phyloP scores from a whole-genome alignment of 1,284 basidiomycete genomes.

The Ceratobasidium sp. region DNA sequence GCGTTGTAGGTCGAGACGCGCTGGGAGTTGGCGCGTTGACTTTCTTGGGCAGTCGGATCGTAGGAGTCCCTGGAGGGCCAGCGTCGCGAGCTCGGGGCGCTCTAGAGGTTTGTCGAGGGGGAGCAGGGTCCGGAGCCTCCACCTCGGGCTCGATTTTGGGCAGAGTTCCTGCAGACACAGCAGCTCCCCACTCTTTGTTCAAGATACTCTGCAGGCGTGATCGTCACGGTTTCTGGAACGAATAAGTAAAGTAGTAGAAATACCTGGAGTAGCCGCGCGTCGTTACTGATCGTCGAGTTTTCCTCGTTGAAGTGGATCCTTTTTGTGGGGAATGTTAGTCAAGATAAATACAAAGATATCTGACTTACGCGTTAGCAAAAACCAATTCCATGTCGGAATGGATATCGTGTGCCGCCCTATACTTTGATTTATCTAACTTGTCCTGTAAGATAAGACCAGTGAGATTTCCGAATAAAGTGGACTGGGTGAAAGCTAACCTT shows the following conservation, averaged over 20 bases:
- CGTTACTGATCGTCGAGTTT: conserved; percentile 43
- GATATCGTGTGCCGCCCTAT: conserved; percentile 73
- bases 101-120: conserved; percentile 40
- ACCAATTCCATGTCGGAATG: conserved; percentile 82
- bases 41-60: conserved; percentile 30
- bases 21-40: background rate
- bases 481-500: conserved; percentile 53
- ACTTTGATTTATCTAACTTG: conserved; percentile 74
- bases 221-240: background rate
- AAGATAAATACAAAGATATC: conserved; percentile 76
- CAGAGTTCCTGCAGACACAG: conserved; percentile 23
- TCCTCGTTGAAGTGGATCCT: conserved; percentile 53
- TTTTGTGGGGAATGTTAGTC: conserved; percentile 64
- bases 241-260: conserved; percentile 1
- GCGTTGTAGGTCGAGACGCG: conserved; percentile 10
- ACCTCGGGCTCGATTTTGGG: conserved; percentile 34
- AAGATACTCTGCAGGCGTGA: conserved; percentile 30
- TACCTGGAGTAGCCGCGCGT: conserved; percentile 47
- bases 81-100: conserved; percentile 27
- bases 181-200: conserved; percentile 24
- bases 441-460: conserved; percentile 50
- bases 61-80: conserved; percentile 23
- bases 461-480: background rate
- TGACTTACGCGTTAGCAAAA: conserved; percentile 85
- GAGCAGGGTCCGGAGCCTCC: conserved; percentile 12